Base-by-base conservation (phyloP, 2,329 filamentous ascomycete species). In the Malbranchea zuffiana region DNA sequence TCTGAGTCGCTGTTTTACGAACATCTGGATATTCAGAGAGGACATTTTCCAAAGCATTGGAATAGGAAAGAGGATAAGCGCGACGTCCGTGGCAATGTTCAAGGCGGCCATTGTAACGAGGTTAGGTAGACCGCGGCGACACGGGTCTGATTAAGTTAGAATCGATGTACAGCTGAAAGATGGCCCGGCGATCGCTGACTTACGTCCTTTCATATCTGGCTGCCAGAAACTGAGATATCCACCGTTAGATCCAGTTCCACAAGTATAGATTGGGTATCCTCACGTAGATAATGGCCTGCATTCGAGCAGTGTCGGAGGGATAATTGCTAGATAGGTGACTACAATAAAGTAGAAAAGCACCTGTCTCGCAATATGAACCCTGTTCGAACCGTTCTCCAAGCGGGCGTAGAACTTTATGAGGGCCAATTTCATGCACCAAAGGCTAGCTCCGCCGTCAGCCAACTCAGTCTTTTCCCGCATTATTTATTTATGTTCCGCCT, bases 361-460 rank as follows among this genome's bases (percentile, higher is more conserved):
- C n/a, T 39, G 39, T n/a, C 43, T 39, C 8, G 44, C 34, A 8
- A 34, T 28, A 35, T 46, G 39, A 18, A 46, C 42, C 26, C 34
- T 43, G 30, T 34, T 42, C 3, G 44, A 46, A 4, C 44, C 44
- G 7, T 39, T 46, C 34, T 44, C 44, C 15, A 46, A 24, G 11
- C 44, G 37, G 4, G 37, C 39, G 32, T 46, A 46, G 20, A 46
- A 46, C 34, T 41, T 39, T 11, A 46, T 31, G 12, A 46, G 39
- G 24, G 41, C 44, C 8, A 44, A 29, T 24, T 46, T 46, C 42
- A 46, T 44, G 32, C 37, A 44, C 44, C 44, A 46, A 25, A 46
- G 33, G 32, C 44, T 46, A 28, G 26, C 38, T 25, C 11, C 18
- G 26, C 16, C 13, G 26, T 37, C 28, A 37, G 35, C 21, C 11